Evolutionary conservation across 1,139 yeast genomes (phyloP), one percentile per base, ranked within the genome.

Genomic region (Taiozyma sp.): DNA sequence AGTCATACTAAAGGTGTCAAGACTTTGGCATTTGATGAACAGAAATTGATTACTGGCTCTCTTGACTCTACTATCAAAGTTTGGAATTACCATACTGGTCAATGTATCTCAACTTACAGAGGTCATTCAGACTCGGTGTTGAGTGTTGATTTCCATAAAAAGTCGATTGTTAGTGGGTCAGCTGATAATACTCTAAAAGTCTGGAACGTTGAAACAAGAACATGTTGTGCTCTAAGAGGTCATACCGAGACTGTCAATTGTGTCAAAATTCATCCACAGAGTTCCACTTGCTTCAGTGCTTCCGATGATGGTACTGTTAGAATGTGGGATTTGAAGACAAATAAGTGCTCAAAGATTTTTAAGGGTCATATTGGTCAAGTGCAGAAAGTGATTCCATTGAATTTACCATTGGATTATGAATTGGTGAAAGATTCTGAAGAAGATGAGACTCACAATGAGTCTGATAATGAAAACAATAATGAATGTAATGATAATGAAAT

Each of bases 51-150:
- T 46, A 87, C 97, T 3, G 97, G 97, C 19, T 91, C 97, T 1
- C 74, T 89, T 65, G 99, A 93, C 68, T 79, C 85, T 48, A 90
- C 97, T 0, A 89, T 93, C 54, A 85, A 91, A 60, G 95, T 93
- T 34, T 93, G 99, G 99, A 90, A 91, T 68, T 89, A 88, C 69
- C 86, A 86, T 56, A 89, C 96, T 1, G 99, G 99, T 40, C 88
- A 87, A 64, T 91, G 97, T 64, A 83, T 93, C 29, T 88, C 96
- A 24, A 90, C 98, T 0, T 90, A 93, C 68, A 74, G 95, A 43
- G 98, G 98, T 4, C 98, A 93, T 68, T 85, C 85, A 48, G 95
- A 87, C 62, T 83, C 89, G 44, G 96, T 93, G 6, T 75, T 88
- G 45, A 80, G 89, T 54, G 90, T 93, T 49, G 77, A 72, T 55